A percentile compares a stretch with the other conserved stretches of the same genome.
Conservation (phyloP, 1,139 yeast genomes). For the Chernovozyma aurita region DNA sequence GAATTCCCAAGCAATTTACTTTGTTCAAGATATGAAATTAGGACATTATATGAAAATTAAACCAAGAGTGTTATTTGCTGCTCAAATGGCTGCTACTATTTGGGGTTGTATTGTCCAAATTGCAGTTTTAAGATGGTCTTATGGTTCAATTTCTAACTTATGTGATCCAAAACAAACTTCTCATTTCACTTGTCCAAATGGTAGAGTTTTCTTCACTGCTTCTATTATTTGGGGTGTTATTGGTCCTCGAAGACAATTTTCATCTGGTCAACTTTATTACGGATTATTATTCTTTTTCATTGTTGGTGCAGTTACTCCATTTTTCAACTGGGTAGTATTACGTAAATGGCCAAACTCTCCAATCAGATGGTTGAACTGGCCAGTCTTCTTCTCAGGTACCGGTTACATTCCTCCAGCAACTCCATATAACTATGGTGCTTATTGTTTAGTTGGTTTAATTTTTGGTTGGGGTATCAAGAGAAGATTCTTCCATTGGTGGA, state of each 20-base stretch:
- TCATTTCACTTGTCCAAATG: conserved; percentile 41
- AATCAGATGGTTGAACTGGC: conserved; percentile 42
- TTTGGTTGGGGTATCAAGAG: conserved; percentile 50
- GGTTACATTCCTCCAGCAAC: conserved; percentile 48
- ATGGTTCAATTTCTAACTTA: conserved; percentile 40
- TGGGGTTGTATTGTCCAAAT: conserved; percentile 44
- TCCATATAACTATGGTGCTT: conserved; percentile 45
- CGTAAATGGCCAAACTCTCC: conserved; percentile 40
- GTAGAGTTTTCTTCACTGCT: conserved; percentile 42
- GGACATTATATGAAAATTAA: conserved; percentile 53
- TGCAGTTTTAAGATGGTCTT: conserved; percentile 43
- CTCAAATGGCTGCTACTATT: conserved; percentile 43
- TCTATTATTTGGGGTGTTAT: conserved; percentile 48
- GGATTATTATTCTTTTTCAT: conserved; percentile 38
- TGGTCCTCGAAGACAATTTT: conserved; percentile 31
- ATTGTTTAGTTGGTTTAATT: conserved; percentile 44
- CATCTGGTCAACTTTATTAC: conserved; percentile 35
- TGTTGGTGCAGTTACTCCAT: conserved; percentile 33
- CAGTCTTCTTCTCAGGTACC: conserved; percentile 45
- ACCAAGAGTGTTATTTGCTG: conserved; percentile 41
- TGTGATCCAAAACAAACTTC: conserved; percentile 43
- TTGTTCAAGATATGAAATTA: conserved; percentile 51
- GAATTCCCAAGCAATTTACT: conserved; percentile 50
- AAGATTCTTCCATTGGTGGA: conserved; percentile 33
- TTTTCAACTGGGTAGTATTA: conserved; percentile 43